phyloP scores from a whole-genome alignment of 805 yeast genomes.

The Cyberlindnera mycetangii region DNA sequence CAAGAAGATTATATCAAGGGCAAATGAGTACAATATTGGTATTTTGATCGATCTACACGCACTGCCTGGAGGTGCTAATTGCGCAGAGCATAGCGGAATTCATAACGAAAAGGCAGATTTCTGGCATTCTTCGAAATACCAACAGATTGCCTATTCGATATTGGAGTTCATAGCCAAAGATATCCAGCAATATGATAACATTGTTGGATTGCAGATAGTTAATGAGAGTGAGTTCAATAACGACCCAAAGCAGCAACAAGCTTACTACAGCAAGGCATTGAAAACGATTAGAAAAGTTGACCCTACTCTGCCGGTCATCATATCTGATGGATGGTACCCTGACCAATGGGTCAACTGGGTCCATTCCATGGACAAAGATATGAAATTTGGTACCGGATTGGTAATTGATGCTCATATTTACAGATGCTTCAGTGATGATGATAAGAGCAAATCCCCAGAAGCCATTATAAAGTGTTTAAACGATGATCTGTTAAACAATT shows the following conservation, averaged over 20 bases:
- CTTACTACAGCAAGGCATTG: conserved; percentile 65
- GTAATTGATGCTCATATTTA: conserved; percentile 82
- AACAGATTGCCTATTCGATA: conserved; percentile 45
- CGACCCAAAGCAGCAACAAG: conserved; percentile 47
- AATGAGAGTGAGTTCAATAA: conserved; percentile 76
- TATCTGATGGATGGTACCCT: conserved; percentile 95
- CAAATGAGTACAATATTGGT: conserved; percentile 60
- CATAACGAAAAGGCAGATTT: conserved; percentile 55
- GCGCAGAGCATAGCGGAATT: conserved; percentile 81
- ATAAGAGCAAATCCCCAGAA: conserved; percentile 61
- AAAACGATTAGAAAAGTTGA: conserved; percentile 56
- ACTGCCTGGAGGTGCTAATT: conserved; percentile 89
- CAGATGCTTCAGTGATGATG: conserved; percentile 78
- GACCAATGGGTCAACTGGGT: conserved; percentile 73
- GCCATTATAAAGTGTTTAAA: conserved; percentile 59
- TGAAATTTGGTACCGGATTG: conserved; percentile 50
- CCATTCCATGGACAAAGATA: conserved; percentile 30
- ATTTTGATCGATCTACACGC: conserved; percentile 86
- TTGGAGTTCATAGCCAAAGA: conserved; percentile 63
- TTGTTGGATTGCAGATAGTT: conserved; percentile 79
- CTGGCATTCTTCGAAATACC: conserved; percentile 49
- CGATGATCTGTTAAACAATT: conserved; percentile 44
- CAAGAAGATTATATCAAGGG: conserved; percentile 55
- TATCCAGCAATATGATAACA: conserved; percentile 54
- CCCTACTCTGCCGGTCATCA: conserved; percentile 60